Evolutionary conservation across 306 rosid species (phyloP).

Genomic region (Cucurbita moschata): DNA sequence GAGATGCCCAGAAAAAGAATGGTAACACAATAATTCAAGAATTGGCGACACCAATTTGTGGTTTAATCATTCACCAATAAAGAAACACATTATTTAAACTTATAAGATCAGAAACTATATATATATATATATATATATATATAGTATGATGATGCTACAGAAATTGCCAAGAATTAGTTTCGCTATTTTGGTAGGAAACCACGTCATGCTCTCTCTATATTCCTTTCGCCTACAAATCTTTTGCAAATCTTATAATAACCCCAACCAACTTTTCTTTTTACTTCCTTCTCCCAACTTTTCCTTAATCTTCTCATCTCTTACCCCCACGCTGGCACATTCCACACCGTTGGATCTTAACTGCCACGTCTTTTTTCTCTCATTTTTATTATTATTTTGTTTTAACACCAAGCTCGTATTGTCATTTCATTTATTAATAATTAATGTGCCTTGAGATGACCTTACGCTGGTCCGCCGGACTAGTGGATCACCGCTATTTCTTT

Average conservation of each 20-base stretch:
- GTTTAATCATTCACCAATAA: neutral
- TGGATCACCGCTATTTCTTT: neutral
- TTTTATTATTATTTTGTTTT: no score
- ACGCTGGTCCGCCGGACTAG: neutral
- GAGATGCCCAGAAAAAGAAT: neutral
- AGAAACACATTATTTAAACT: neutral
- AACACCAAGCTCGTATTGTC: neutral
- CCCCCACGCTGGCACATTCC: neutral
- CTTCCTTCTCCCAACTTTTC: no score
- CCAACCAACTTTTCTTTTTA: neutral
- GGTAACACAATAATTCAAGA: neutral
- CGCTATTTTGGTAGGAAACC: neutral
- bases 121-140: no score
- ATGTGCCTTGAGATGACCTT: neutral
- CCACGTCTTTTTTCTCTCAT: neutral
- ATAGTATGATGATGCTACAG: neutral
- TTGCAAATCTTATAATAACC: neutral
- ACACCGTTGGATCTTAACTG: neutral
- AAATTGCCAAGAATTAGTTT: neutral
- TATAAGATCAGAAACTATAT: neutral
- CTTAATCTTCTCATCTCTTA: neutral
- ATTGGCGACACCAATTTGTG: neutral
- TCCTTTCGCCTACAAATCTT: constrained; percentile 2
- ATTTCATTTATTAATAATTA: neutral
- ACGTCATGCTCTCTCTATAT: neutral